Evolutionary conservation across 805 yeast species (phyloP).

Genomic region (Teunomyces atbi): DNA sequence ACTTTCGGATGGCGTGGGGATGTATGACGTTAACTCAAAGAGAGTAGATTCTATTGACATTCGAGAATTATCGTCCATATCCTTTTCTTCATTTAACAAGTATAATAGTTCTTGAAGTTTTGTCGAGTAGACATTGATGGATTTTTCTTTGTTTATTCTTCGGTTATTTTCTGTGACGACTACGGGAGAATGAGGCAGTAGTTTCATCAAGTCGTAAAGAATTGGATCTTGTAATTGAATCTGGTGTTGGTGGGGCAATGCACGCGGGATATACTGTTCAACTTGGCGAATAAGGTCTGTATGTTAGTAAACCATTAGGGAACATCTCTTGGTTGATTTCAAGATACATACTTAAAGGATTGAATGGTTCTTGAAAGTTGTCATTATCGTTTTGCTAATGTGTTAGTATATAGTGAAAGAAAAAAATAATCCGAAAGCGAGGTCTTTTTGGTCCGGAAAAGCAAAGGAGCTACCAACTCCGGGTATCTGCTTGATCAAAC

Average conservation of each 20-base stretch:
- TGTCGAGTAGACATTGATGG: conserved; percentile 31
- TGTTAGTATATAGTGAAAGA: not conserved
- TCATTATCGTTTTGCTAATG: not conserved
- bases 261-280: conserved; percentile 15
- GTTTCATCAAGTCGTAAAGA: conserved; percentile 28
- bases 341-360: not conserved
- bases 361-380: not conserved
- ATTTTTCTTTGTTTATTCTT: conserved; percentile 9
- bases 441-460: not conserved
- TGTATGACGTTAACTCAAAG: conserved; percentile 22
- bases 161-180: conserved; percentile 6
- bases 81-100: conserved; percentile 25
- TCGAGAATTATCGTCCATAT: conserved; percentile 28
- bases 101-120: conserved; percentile 29
- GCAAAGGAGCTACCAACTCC: not conserved
- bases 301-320: conserved; percentile 3
- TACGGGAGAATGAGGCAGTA: conserved; percentile 23
- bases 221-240: conserved; percentile 27
- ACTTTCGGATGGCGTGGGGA: conserved; percentile 20
- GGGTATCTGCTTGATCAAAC: no score
- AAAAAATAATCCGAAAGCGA: conserved; percentile 3
- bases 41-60: conserved; percentile 28
- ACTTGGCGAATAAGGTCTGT: conserved; percentile 16
- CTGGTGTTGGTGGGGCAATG: conserved; percentile 12
- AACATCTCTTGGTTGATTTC: not conserved